phyloP scores from a whole-genome alignment of 768 basidiomycete species.

The Pleurotus platypus region DNA sequence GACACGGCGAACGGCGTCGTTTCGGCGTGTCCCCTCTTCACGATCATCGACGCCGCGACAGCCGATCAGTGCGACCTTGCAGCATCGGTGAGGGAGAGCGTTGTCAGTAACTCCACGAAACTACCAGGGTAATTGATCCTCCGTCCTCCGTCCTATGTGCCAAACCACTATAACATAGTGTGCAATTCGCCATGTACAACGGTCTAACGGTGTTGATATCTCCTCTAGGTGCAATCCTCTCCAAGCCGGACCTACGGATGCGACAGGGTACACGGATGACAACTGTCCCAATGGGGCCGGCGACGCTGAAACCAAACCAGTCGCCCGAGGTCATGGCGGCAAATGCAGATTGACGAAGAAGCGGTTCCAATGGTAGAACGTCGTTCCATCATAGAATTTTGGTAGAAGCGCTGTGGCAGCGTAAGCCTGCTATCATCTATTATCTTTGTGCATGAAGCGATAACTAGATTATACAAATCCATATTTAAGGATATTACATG shows the following conservation, averaged over 20 bases:
- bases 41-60: conserved; percentile 18
- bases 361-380: not conserved
- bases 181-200: no score
- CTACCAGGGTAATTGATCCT: conserved; percentile 23
- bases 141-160: no score
- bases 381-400: no score
- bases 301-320: not conserved
- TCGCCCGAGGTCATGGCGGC: not conserved
- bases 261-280: conserved; percentile 25
- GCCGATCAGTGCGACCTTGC: conserved; percentile 20
- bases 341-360: not conserved
- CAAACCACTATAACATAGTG: no score
- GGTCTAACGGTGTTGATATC: no score
- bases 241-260: conserved; percentile 34
- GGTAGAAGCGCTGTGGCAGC: no score
- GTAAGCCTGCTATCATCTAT: no score
- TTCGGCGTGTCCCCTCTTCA: conserved; percentile 36
- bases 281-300: conserved; percentile 18
- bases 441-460: no score
- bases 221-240: conserved; percentile 33
- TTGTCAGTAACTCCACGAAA: conserved; percentile 19
- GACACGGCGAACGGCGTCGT: conserved; percentile 31
- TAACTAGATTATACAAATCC: no score
- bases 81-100: conserved; percentile 24
- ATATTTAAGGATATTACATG: no score